These are phyloP conservation scores for Raffaelea ambrosiae DNA, from an alignment of 2,329 filamentous ascomycete genomes.

Conservation along the genomic window DNA sequence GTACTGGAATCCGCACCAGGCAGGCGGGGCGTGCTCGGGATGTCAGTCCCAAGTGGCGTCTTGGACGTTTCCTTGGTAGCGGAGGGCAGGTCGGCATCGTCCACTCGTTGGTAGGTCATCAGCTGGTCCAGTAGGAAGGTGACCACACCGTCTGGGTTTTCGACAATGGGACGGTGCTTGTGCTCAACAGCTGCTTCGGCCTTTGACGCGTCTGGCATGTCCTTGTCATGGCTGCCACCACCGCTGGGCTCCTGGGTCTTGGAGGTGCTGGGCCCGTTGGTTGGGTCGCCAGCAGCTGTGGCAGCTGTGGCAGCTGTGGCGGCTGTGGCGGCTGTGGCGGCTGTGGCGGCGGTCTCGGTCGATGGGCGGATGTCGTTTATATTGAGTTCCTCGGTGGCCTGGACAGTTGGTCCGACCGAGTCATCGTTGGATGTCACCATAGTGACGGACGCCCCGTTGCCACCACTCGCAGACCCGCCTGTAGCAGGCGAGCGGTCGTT, in stretches of 20 bases:
- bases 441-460: not conserved
- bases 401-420: constrained; percentile 33
- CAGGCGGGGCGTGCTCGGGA: not conserved
- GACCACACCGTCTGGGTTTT: constrained; percentile 89
- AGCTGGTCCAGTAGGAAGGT: constrained; percentile 92
- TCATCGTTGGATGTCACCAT: constrained; percentile 23
- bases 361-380: constrained; percentile 49
- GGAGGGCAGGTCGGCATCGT: constrained; percentile 61
- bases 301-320: not conserved
- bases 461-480: not conserved
- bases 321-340: constrained; percentile 9
- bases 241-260: not conserved
- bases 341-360: constrained; percentile 35
- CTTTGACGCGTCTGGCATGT: constrained; percentile 57
- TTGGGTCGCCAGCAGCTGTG: not conserved
- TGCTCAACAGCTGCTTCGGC: constrained; percentile 55
- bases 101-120: constrained; percentile 83
- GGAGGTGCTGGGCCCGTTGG: not conserved
- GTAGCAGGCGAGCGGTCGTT: not conserved
- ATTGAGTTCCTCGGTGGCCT: constrained; percentile 36
- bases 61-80: constrained; percentile 1
- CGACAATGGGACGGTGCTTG: constrained; percentile 69
- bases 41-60: constrained; percentile 7
- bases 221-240: constrained; percentile 33
- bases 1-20: not conserved